These are phyloP conservation scores for Zelopaecilomyces penicillatus DNA, from an alignment of 2,329 filamentous ascomycete genomes.

Conservation along the genomic window DNA sequence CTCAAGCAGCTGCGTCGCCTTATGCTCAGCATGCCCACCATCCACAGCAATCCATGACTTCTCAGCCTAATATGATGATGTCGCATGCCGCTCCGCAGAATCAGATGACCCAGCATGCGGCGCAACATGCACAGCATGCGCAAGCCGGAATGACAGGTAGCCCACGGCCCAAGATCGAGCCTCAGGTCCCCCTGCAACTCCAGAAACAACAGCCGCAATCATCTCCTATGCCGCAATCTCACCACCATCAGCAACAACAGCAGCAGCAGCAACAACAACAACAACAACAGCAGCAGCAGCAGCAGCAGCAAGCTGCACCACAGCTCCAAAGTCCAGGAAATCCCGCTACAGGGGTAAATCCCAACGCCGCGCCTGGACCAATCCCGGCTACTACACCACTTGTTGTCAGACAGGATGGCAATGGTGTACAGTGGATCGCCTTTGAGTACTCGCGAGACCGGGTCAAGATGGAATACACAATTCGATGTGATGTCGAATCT, in stretches of 20 bases:
- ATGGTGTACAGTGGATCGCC: constrained; percentile 96
- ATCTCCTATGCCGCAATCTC: constrained; percentile 32
- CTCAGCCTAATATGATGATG: constrained; percentile 60
- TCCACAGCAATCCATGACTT: constrained; percentile 49
- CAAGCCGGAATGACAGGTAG: constrained; percentile 50
- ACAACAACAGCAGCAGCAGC: constrained; percentile 32
- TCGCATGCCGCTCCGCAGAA: constrained; percentile 50
- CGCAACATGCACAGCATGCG: constrained; percentile 45
- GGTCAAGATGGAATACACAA: constrained; percentile 99
- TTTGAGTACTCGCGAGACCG: constrained; percentile 96
- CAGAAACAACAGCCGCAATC: constrained; percentile 41
- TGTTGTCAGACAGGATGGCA: constrained; percentile 88
- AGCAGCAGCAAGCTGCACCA: constrained; percentile 29
- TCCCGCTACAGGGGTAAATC: constrained; percentile 53
- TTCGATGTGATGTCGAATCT: constrained; percentile 94
- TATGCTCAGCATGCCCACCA: constrained; percentile 51
- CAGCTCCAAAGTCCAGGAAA: constrained; percentile 32
- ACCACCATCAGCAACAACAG: constrained; percentile 28
- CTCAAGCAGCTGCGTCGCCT: constrained; percentile 51
- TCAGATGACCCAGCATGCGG: constrained; percentile 50
- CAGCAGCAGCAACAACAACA: constrained; percentile 45
- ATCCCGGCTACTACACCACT: constrained; percentile 94
- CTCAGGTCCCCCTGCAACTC: constrained; percentile 53
- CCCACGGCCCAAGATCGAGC: constrained; percentile 55
- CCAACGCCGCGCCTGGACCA: constrained; percentile 87